Base-by-base conservation (phyloP, 345 rosid species). In the Eutrema yunnanense region DNA sequence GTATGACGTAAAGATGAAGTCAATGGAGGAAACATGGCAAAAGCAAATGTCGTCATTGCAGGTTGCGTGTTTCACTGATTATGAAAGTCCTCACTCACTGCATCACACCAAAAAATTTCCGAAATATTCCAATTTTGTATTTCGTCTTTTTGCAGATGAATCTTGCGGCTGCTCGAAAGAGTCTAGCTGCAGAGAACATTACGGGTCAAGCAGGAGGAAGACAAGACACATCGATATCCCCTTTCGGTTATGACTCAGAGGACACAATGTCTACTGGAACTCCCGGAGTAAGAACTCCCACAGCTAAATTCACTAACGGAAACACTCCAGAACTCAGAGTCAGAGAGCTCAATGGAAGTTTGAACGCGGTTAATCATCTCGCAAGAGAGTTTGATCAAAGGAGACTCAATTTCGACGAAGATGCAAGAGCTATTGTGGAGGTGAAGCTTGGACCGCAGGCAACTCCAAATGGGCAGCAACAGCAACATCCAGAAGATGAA, bases 11-110 rank as follows among this genome's bases (percentile, higher is more conserved):
- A 95, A 83, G 80, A 88, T 95, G 97, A 92, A 92, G 83, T 81
- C 90, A 13, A 90, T 88, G 96, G 99, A 95, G 82, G 98, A 92
- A 69, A 83, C 83, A 76, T 96, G 98, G 98, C 90, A 88, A 78
- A 88, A 82, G 78, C 98, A 96, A 79, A 87, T 96, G 92, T 76
- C 83, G 8, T 85, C 99, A 12, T 78, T 90, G 83, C 99, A 92
- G 79, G 42, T 38, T 38, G 13, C 51, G 4, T 52, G 29, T 42
- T 53, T 50, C 4, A 5, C 49, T 68, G 72, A 33, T 54, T 53
- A 9, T 54, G 62, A 11, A 54, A n/a, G 8, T 42, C 22, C 41
- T 57, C 62, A 40, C 22, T 37, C 43, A 29, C 67, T 57, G 10
- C 57, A 46, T 50, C 19, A 41, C 42, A 41, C 34, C 61, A 50